Conservation (phyloP, 2,329 filamentous ascomycete genomes). For the Endocalyx cinctus region DNA sequence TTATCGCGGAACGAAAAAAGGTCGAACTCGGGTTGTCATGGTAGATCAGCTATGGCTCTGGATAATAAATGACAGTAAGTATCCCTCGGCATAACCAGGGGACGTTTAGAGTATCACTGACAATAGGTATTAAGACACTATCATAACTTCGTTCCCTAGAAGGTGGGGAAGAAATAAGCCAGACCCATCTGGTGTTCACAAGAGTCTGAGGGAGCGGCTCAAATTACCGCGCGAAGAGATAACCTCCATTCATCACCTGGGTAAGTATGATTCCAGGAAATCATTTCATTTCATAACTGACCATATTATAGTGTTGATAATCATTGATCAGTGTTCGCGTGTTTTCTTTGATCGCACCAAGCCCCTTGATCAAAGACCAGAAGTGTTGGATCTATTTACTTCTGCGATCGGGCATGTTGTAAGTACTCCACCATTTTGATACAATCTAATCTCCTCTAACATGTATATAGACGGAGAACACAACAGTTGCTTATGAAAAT, state of each 20-base stretch:
- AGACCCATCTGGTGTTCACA: conserved; percentile 35
- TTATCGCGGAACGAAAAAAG: conserved; percentile 11
- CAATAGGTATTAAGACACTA: too few species aligned
- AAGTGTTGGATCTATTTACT: conserved; percentile 37
- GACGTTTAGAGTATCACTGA: too few species aligned
- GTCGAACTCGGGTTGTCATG: conserved; percentile 29
- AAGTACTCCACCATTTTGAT: conserved; percentile 34
- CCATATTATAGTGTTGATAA: conserved; percentile 36
- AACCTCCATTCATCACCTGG: conserved; percentile 54
- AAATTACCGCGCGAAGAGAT: conserved; percentile 38
- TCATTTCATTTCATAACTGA: conserved; percentile 37
- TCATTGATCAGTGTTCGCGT: conserved; percentile 36
- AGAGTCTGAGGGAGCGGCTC: conserved; percentile 31
- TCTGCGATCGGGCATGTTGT: conserved; percentile 37
- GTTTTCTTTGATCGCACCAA: conserved; percentile 36
- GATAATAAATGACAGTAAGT: conserved; percentile 33
- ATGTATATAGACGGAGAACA: conserved; percentile 27
- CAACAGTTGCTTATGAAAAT: conserved; percentile 32
- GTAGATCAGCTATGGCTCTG: conserved; percentile 42
- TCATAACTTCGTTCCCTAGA: conserved; percentile 37
- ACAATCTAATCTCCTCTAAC: too few species aligned
- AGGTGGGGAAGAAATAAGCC: conserved; percentile 37
- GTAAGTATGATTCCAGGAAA: too few species aligned
- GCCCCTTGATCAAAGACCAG: conserved; percentile 25
- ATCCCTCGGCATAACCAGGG: too few species aligned